Percentiles rank a stretch among this genome's conserved stretches.
Conservation (phyloP, 73 alveolate genomes). For the Uronychia setigera region DNA sequence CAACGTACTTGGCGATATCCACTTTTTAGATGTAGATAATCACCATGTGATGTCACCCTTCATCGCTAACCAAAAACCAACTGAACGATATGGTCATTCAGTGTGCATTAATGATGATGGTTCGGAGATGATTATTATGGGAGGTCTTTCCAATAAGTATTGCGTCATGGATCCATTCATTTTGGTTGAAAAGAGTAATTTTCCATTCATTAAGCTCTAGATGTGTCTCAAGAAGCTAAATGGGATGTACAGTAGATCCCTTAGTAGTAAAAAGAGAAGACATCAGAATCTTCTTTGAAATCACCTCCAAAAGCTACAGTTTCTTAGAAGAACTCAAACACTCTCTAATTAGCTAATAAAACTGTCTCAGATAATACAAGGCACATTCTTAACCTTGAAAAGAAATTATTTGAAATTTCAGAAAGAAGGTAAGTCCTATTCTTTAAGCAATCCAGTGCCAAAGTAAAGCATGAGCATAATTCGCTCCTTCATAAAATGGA, state of each 20-base stretch:
- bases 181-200: conserved; percentile 5
- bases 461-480: conserved; percentile 20
- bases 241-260: conserved; percentile 26
- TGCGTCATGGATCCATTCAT: conserved; percentile 58
- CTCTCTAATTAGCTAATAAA: conserved; percentile 30
- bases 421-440: conserved; percentile 10
- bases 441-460: neutral
- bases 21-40: conserved; percentile 30
- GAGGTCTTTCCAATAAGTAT: conserved; percentile 41
- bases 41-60: conserved; percentile 28
- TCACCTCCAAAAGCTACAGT: too few species aligned
- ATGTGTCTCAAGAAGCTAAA: conserved; percentile 25
- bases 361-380: conserved; percentile 37
- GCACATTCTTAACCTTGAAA: conserved; percentile 32
- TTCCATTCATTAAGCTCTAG: neutral
- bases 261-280: conserved; percentile 16
- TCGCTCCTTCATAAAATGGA: conserved; percentile 24
- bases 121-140: conserved; percentile 28
- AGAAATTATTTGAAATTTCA: conserved; percentile 17
- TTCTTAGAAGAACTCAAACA: conserved; percentile 20
- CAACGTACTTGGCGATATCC: conserved; percentile 29
- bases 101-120: neutral
- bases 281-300: conserved; percentile 8
- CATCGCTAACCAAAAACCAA: conserved; percentile 41
- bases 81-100: conserved; percentile 42